Conservation (phyloP, 1,284 basidiomycete species). For the Pseudozyma sp. region DNA sequence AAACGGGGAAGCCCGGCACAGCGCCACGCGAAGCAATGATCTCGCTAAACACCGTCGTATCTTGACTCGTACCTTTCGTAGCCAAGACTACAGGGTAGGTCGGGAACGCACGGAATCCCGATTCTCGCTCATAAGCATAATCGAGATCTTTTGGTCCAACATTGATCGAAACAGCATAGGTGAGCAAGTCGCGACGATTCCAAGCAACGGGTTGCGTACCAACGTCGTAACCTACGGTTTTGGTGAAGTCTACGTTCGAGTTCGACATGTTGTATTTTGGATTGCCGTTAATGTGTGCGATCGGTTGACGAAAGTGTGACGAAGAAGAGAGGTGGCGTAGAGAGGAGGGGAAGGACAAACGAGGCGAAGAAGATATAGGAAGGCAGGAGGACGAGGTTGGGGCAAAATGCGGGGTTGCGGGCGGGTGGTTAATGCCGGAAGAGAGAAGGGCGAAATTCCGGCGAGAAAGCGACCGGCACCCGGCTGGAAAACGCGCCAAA, state of each 20-base stretch:
- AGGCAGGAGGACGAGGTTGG: background rate
- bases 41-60: slow-evolving; percentile 67
- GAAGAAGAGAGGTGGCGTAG: background rate
- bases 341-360: background rate
- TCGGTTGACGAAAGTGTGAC: slow-evolving; percentile 11
- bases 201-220: slow-evolving; percentile 64
- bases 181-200: slow-evolving; percentile 68
- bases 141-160: slow-evolving; percentile 66
- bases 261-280: slow-evolving; percentile 18
- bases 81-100: slow-evolving; percentile 69
- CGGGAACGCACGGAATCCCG: slow-evolving; percentile 67
- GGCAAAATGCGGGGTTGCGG: slow-evolving; percentile 25
- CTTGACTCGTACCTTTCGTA: slow-evolving; percentile 57
- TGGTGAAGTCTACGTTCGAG: slow-evolving; percentile 55
- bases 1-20: slow-evolving; percentile 55
- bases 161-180: slow-evolving; percentile 66
- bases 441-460: slow-evolving; percentile 3
- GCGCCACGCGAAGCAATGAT: slow-evolving; percentile 45
- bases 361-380: background rate
- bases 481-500: slow-evolving; percentile 20
- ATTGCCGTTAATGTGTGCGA: slow-evolving; percentile 34
- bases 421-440: background rate
- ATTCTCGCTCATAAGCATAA: slow-evolving; percentile 66
- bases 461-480: slow-evolving; percentile 11
- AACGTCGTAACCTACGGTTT: slow-evolving; percentile 64